Base-by-base conservation (phyloP, 1,284 basidiomycete species). In the Puccinia horiana region DNA sequence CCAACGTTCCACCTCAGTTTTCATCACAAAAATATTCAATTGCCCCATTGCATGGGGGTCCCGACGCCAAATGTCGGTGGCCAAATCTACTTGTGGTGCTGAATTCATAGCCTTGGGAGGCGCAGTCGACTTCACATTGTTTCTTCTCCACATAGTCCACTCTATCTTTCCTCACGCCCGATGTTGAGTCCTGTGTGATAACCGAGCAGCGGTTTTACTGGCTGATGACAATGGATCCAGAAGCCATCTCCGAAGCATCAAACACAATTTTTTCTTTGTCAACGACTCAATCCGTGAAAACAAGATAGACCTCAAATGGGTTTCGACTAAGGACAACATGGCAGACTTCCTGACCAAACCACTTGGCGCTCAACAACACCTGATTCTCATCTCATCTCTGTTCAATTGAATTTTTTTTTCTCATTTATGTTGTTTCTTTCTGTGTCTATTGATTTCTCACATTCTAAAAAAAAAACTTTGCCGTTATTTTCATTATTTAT, bases 281-380 rank as follows among this genome's bases (percentile, higher is more conserved):
- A n/a, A n/a, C n/a, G n/a, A n/a, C 26, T 14, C 9, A 3, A 32
- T 79, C 9, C 3, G 47, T 1, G 18, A 74, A 23, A 23, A 52
- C 11, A 2, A 74, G 26, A 74, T 74, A 4, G 37, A 61, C 4
- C 63, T 69, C 23, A 6, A 49, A 2, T 76, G 75, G 75, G 47
- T 76, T 2, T 32, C 11, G 9, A 61, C 75, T 29, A 63, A 58
- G 26, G 2, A 42, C 12, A 54, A 76, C n/a, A 12, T 63, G 1
- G 75, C 58, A 9, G 75, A 76, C 26, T 47, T 76, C 37, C 42
- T 76, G 6, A 76, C 75, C 20, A 76, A 76, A 44, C 1, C 67
- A 1, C 67, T 69, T 67, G 14, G 54, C 23, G 54, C 54, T n/a
- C 8, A 29, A 6, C 26, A n/a, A 26, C 54, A 26, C 14, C 42